Conservation (phyloP, 1,284 basidiomycete species). For the Ustilago cynodontis region DNA sequence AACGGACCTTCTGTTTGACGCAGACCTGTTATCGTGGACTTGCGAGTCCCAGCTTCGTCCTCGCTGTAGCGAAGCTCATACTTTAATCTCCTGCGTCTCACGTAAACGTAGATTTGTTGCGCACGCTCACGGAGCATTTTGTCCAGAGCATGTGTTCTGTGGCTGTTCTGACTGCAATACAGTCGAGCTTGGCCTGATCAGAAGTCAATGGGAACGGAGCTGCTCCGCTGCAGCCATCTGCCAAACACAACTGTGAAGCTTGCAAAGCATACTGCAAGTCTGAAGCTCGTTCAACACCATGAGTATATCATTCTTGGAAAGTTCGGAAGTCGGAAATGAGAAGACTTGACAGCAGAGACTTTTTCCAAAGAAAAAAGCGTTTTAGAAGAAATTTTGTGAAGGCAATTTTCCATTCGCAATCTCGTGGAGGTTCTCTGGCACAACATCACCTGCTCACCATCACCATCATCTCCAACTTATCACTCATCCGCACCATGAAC, state of each 20-base stretch:
- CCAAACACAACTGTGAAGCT: not conserved
- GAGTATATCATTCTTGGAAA: not conserved
- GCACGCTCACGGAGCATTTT: too few relatives aligned
- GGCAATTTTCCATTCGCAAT: not conserved
- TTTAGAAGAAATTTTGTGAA: constrained; percentile 25
- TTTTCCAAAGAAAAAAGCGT: not conserved
- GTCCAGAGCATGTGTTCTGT: too few relatives aligned
- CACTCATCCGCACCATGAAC: constrained; percentile 10
- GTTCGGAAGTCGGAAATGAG: constrained; percentile 30
- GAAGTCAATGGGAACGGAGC: too few relatives aligned
- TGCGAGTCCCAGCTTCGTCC: constrained; percentile 16
- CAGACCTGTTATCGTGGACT: constrained; percentile 41
- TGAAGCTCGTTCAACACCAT: too few relatives aligned
- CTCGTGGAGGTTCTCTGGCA: not conserved
- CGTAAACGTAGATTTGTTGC: too few relatives aligned
- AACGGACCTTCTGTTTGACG: not conserved
- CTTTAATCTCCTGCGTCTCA: too few relatives aligned
- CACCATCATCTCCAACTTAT: not conserved
- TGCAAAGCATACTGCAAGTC: not conserved
- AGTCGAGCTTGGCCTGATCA: too few relatives aligned
- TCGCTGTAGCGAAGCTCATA: not conserved
- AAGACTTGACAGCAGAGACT: not conserved
- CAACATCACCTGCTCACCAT: constrained; percentile 5
- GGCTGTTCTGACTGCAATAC: too few relatives aligned
- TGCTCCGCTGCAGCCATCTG: too few relatives aligned